phyloP scores from a whole-genome alignment of 2,329 filamentous ascomycete species.

The Helotiales sp. region DNA sequence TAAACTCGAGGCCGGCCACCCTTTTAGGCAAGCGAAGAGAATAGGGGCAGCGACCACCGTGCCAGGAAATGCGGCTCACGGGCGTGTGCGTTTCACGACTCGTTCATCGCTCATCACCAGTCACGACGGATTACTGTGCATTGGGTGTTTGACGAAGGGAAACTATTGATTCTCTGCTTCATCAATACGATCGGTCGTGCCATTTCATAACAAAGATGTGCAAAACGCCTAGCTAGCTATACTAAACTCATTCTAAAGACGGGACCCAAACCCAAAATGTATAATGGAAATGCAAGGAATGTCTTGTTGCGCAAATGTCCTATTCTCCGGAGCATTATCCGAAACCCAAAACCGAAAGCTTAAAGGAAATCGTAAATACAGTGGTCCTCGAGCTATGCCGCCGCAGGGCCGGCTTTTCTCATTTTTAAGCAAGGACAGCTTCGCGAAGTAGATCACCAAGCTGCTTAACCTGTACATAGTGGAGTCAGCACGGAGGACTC shows the following conservation, averaged over 20 bases:
- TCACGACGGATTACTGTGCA: too few relatives aligned
- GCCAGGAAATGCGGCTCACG: background rate
- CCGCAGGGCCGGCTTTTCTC: too few relatives aligned
- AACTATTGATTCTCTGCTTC: background rate
- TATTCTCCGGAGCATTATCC: background rate
- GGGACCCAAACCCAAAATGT: too few relatives aligned
- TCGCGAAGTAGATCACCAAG: conserved; percentile 9
- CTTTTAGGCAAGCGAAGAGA: background rate
- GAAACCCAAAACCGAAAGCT: background rate
- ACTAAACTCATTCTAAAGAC: too few relatives aligned
- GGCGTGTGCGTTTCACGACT: background rate
- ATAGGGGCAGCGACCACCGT: background rate
- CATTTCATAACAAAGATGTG: background rate
- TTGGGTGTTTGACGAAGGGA: too few relatives aligned
- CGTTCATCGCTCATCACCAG: background rate
- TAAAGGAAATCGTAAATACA: background rate
- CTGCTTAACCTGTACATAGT: background rate
- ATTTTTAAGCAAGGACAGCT: conserved; percentile 1
- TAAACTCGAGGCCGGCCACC: background rate
- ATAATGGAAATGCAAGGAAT: background rate
- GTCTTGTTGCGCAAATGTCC: background rate
- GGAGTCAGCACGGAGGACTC: background rate
- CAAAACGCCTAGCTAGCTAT: background rate
- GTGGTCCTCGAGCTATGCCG: background rate
- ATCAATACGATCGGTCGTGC: background rate